phyloP scores from a whole-genome alignment of 2,329 filamentous ascomycete species.

The Helotiales sp. region DNA sequence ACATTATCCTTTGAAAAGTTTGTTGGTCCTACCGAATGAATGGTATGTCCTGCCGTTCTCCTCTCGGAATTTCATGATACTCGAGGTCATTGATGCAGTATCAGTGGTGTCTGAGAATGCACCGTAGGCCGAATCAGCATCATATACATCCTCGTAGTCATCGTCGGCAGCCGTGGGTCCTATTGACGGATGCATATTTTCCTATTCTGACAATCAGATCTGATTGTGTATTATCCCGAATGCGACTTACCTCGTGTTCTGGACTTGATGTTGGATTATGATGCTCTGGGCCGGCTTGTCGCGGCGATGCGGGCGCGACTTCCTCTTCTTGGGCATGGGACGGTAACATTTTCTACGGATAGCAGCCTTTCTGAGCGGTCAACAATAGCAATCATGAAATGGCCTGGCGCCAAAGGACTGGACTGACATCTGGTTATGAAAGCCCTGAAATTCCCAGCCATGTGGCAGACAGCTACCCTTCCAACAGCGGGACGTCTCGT shows the following conservation, averaged over 20 bases:
- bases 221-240: not conserved
- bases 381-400: not conserved
- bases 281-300: not conserved
- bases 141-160: conserved; percentile 9
- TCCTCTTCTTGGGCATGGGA: not conserved
- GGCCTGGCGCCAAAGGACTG: no score
- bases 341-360: not conserved
- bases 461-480: not conserved
- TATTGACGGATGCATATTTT: not conserved
- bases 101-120: conserved; percentile 16
- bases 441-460: no score
- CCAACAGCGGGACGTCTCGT: not conserved
- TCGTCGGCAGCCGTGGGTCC: conserved; percentile 6
- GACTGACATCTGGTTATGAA: not conserved
- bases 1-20: not conserved
- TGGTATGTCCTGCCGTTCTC: conserved; percentile 32
- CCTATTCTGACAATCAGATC: not conserved
- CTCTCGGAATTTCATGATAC: conserved; percentile 25
- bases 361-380: not conserved
- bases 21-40: conserved; percentile 8
- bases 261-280: not conserved
- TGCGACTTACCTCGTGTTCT: not conserved
- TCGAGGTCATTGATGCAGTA: conserved; percentile 26
- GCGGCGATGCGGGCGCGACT: not conserved
- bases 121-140: conserved; percentile 19